A percentile compares a stretch with the other conserved stretches of the same genome.
These are phyloP conservation scores for Penicillium taxi DNA, from an alignment of 495 filamentous ascomycete genomes.

Conservation along the genomic window DNA sequence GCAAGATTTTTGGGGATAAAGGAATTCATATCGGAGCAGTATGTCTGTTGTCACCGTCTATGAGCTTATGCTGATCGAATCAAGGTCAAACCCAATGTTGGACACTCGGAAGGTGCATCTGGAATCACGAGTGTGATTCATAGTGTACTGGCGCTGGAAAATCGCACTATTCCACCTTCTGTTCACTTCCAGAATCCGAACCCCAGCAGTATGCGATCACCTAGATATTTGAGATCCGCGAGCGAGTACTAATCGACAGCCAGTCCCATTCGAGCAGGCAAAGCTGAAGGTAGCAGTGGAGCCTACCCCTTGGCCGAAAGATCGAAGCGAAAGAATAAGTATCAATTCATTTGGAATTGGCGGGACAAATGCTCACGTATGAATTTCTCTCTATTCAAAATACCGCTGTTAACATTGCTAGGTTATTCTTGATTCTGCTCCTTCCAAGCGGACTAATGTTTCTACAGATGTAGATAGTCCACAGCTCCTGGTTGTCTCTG, in stretches of 20 bases:
- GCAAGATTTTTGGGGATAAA: slow-evolving; percentile 6
- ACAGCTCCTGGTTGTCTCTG: not conserved
- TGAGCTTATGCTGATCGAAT: too few species aligned
- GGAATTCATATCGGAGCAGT: slow-evolving; percentile 2
- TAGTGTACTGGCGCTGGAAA: not conserved
- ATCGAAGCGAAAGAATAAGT: not conserved
- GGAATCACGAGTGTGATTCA: not conserved
- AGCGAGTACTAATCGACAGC: not conserved
- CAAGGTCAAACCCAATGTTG: slow-evolving; percentile 1
- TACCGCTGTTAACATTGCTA: not conserved
- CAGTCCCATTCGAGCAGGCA: slow-evolving; percentile 1
- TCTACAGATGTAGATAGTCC: not conserved
- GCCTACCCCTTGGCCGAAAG: slow-evolving; percentile 1
- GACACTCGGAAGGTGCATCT: slow-evolving; percentile 2
- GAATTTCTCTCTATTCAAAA: too few species aligned
- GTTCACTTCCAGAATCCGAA: slow-evolving; percentile 2
- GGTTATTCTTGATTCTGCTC: not conserved
- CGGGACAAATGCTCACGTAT: slow-evolving; percentile 9
- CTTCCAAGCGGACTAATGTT: too few species aligned
- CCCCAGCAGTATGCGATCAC: not conserved
- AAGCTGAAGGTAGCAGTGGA: slow-evolving; percentile 1
- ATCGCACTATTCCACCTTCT: not conserved
- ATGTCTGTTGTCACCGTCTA: too few species aligned
- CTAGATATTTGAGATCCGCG: not conserved
- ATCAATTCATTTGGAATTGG: slow-evolving; percentile 11